Evolutionary conservation across 768 basidiomycete species (phyloP).

Genomic region (Boletus sp.): DNA sequence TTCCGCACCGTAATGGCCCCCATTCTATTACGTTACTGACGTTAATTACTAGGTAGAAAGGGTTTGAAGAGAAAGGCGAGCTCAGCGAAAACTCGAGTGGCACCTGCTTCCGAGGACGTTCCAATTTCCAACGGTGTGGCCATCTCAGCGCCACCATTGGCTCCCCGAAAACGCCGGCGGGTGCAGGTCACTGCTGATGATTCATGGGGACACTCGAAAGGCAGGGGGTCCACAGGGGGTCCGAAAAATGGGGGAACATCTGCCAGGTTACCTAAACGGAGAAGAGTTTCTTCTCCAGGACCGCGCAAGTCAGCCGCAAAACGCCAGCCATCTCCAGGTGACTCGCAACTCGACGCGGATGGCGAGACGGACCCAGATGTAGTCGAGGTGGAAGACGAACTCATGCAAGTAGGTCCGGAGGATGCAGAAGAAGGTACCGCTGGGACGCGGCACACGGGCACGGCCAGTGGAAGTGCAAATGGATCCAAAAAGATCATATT

Average conservation of each 20-base stretch:
- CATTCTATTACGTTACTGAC: slow-evolving; percentile 1
- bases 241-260: slow-evolving; percentile 6
- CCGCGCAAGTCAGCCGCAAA: slow-evolving; percentile 15
- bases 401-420: slow-evolving; percentile 26
- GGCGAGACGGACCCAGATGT: slow-evolving; percentile 36
- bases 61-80: slow-evolving; percentile 18
- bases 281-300: slow-evolving; percentile 32
- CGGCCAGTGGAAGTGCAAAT: slow-evolving; percentile 1
- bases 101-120: slow-evolving; percentile 8
- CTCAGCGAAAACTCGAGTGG: slow-evolving; percentile 4
- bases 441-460: neutral
- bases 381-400: slow-evolving; percentile 37
- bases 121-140: slow-evolving; percentile 6
- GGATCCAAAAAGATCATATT: slow-evolving; percentile 17
- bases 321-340: slow-evolving; percentile 23
- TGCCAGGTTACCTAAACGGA: slow-evolving; percentile 14
- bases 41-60: slow-evolving; percentile 15
- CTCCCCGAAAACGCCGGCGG: slow-evolving; percentile 28
- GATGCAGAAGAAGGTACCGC: slow-evolving; percentile 16
- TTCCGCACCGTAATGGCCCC: neutral
- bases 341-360: slow-evolving; percentile 35
- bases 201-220: slow-evolving; percentile 5
- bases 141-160: slow-evolving; percentile 19
- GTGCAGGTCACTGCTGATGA: slow-evolving; percentile 7
- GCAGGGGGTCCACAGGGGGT: slow-evolving; percentile 7